Base-by-base conservation (phyloP, 495 filamentous ascomycete genomes). In the Polyplosphaeria fusca region DNA sequence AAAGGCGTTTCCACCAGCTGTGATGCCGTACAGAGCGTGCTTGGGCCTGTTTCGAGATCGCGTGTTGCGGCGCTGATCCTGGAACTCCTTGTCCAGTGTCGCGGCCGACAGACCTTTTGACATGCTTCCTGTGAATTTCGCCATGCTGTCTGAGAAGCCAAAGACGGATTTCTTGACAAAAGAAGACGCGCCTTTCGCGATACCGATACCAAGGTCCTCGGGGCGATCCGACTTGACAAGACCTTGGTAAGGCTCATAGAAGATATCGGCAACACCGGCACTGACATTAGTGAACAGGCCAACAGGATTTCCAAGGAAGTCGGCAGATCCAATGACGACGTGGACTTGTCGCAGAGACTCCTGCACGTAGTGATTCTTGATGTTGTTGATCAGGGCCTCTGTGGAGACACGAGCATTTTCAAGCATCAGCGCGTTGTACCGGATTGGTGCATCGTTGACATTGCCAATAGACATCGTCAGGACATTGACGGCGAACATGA, bases 391-490 rank as follows among this genome's bases (percentile, higher is more conserved):
- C 24, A 98, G 78, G 13, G 93, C 81, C 5, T 86, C 84, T 13
- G 91, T 80, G 0, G 94, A 95, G 28, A 96, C 87, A 26, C 93
- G 87, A 23, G 90, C 91, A 65, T 98, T 98, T 70, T 97, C 93
- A 11, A 98, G 74, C 80, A 98, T 88, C 27, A 98, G 74, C 12
- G 93, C 88, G 61, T 96, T 97, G 55, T 97, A 80, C 39, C 90
- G 82, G 23, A 98, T 81, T 0, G 93, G 93, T 14, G 93, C 93
- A 70, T 98, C 93, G 65, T 97, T 98, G 76, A 98, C 86, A 66
- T 98, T 98, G 47, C 93, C 93, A 64, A 98, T 89, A 11, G 93
- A 95, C 93, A 98, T 98, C 18, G 93, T 96, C 78, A 98, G 83
- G 63, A 96, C 87, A 69, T 98, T 96, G 70, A 98, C 82, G 68